Percentiles rank a stretch among this genome's conserved stretches.
phyloP scores from a whole-genome alignment of 352 stramenopile species.

The Phytopythium sindhum region DNA sequence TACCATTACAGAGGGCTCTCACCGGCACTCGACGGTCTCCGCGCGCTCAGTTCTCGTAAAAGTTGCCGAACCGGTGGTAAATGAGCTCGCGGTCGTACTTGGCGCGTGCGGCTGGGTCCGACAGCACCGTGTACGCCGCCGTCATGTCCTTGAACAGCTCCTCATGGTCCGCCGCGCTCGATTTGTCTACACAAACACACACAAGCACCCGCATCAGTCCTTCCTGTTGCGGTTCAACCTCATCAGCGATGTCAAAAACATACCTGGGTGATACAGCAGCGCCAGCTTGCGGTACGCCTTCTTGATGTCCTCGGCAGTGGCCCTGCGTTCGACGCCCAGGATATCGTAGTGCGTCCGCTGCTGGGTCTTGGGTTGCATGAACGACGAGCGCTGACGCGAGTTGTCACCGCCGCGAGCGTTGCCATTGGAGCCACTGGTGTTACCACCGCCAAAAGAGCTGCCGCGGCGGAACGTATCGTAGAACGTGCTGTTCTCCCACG shows the following conservation, averaged over 20 bases:
- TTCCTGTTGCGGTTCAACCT: not conserved
- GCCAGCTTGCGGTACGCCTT: slow-evolving; percentile 90
- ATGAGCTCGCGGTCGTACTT: slow-evolving; percentile 76
- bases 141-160: slow-evolving; percentile 88
- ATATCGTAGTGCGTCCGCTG: slow-evolving; percentile 78
- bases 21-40: not conserved
- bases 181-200: slow-evolving; percentile 54
- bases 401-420: slow-evolving; percentile 9
- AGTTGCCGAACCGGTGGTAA: slow-evolving; percentile 54
- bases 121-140: slow-evolving; percentile 81
- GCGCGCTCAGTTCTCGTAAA: slow-evolving; percentile 30
- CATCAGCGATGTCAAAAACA: slow-evolving; percentile 1
- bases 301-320: slow-evolving; percentile 75
- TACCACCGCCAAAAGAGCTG: slow-evolving; percentile 11
- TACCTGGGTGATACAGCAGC: slow-evolving; percentile 84
- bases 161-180: slow-evolving; percentile 49
- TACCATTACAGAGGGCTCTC: not conserved
- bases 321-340: slow-evolving; percentile 51
- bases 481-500: slow-evolving; percentile 50
- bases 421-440: slow-evolving; percentile 17
- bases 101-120: slow-evolving; percentile 42
- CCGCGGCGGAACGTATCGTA: slow-evolving; percentile 44
- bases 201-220: not conserved
- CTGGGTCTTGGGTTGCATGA: slow-evolving; percentile 30
- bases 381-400: slow-evolving; percentile 19